Base-by-base conservation (phyloP, 2,329 filamentous ascomycete species). In the Pyricularia pennisetigena region DNA sequence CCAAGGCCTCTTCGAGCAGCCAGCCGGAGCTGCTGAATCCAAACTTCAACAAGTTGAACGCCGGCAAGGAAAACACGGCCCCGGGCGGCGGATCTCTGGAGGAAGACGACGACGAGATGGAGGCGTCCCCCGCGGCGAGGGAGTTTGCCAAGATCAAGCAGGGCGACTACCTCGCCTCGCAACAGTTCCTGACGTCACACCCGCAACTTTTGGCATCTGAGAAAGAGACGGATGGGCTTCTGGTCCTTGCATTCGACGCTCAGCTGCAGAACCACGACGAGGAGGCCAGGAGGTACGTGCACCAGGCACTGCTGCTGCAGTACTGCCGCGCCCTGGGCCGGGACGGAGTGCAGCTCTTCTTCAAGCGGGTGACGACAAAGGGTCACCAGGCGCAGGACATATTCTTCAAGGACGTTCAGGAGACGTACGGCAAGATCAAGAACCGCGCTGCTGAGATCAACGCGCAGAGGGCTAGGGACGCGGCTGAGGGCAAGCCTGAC, bases 371-470 rank as follows among this genome's bases (percentile, higher is more conserved):
- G 77, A 95, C 91, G 26, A 97, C 91, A 3, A 88, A 88, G 73
- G 92, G 90, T 35, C 94, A 99, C 79, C 90, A 97, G 79, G 96
- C 95, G 7, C 89, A 91, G 74, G 93, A 92, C 63, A 85, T 98
- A 63, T 99, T 99, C 82, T 88, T 86, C 76, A 94, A 97, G 78
- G 95, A 99, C 76, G 94, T 99, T 63, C 90, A 93, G 74, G 88
- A 89, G 57, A 98, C 94, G 3, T 97, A 96, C 79, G 83, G 84
- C 74, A 88, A 90, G 68, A 98, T 99, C 78, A 88, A 88, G 74
- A 88, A 83, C 29, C 88, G 95, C 65, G 88, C 91, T 0, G 83
- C 85, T 7, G 92, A 96, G 78, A 90, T 97, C 71, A 78, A 83
- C 68, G 78, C 80, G 23, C 80, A 87, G 78, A 78, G 82, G 70